These are phyloP conservation scores for Mycena vitilis DNA, from an alignment of 768 basidiomycete genomes.

Conservation along the genomic window DNA sequence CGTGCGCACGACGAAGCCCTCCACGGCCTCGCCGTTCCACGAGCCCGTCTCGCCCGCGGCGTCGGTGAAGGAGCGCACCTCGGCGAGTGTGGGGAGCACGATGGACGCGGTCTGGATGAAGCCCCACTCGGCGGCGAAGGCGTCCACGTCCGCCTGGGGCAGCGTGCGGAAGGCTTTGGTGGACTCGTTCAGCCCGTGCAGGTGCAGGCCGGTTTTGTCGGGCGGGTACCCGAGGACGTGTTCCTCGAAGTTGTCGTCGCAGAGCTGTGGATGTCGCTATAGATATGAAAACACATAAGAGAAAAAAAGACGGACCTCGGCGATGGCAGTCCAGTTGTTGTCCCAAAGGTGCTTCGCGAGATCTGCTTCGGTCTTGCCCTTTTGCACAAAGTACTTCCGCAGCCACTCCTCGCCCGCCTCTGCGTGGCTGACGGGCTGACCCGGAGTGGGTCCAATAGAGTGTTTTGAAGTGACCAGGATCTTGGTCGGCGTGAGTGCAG, in stretches of 20 bases:
- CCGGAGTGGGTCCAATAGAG: conserved; percentile 72
- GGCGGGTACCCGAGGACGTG: conserved; percentile 89
- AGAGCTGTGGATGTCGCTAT: conserved; percentile 68
- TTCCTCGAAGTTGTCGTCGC: conserved; percentile 97
- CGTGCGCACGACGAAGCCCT: conserved; percentile 85
- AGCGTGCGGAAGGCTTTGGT: conserved; percentile 77
- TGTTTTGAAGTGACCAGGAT: conserved; percentile 94
- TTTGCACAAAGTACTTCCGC: conserved; percentile 67
- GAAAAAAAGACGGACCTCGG: conserved; percentile 73
- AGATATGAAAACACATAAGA: neutral
- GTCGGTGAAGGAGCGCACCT: conserved; percentile 80
- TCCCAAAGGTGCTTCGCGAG: conserved; percentile 83
- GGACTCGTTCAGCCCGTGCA: conserved; percentile 90
- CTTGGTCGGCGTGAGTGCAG: conserved; percentile 78
- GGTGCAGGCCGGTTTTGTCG: conserved; percentile 88
- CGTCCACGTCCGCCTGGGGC: conserved; percentile 72
- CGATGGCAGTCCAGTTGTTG: conserved; percentile 88
- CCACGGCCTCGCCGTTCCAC: conserved; percentile 74
- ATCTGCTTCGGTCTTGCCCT: conserved; percentile 76
- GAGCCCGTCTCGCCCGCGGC: conserved; percentile 70
- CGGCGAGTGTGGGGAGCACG: conserved; percentile 67
- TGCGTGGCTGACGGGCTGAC: conserved; percentile 71
- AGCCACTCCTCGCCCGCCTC: conserved; percentile 90
- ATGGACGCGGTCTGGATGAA: conserved; percentile 83
- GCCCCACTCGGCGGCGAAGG: conserved; percentile 91